These are phyloP conservation scores for Haberlea rhodopensis DNA, from an alignment of 257 asterid genomes.

Conservation along the genomic window DNA sequence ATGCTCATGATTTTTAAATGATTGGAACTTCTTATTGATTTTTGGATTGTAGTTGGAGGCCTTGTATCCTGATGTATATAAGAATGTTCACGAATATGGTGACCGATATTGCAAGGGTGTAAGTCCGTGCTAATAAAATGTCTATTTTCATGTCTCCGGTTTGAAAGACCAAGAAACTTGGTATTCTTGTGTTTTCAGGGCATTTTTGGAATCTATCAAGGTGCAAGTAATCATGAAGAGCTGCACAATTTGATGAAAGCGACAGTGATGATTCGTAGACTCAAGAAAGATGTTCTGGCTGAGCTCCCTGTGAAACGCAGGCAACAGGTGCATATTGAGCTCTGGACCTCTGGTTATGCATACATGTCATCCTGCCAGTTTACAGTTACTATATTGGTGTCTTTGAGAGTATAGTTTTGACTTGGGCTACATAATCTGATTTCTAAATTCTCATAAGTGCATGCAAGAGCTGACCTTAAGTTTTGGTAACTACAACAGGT, in stretches of 20 bases:
- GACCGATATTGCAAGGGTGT: slow-evolving; percentile 98
- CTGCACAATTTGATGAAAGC: slow-evolving; percentile 93
- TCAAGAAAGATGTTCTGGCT: slow-evolving; percentile 89
- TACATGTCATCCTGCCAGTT: background rate
- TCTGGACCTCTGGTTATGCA: slow-evolving; percentile 17
- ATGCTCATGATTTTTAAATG: slow-evolving; percentile 25
- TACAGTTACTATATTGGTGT: background rate
- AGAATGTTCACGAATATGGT: slow-evolving; percentile 82
- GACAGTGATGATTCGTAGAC: slow-evolving; percentile 88
- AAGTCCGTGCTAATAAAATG: slow-evolving; percentile 42
- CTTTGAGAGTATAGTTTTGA: background rate
- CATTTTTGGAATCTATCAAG: slow-evolving; percentile 83
- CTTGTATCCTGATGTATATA: slow-evolving; percentile 78
- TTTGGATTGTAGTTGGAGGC: slow-evolving; percentile 75
- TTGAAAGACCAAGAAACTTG: slow-evolving; percentile 16
- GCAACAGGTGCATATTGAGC: slow-evolving; percentile 57
- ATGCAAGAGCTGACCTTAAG: no score
- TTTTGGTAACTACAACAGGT: no score
- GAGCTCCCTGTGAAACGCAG: slow-evolving; percentile 94
- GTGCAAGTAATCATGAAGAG: slow-evolving; percentile 98
- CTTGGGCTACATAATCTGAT: no score
- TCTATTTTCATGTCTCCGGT: slow-evolving; percentile 16
- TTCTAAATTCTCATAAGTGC: no score
- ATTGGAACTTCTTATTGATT: slow-evolving; percentile 17
- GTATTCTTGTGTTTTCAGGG: slow-evolving; percentile 48